Base-by-base conservation (phyloP, 768 basidiomycete species). In the Rhizopogon vinicolor region DNA sequence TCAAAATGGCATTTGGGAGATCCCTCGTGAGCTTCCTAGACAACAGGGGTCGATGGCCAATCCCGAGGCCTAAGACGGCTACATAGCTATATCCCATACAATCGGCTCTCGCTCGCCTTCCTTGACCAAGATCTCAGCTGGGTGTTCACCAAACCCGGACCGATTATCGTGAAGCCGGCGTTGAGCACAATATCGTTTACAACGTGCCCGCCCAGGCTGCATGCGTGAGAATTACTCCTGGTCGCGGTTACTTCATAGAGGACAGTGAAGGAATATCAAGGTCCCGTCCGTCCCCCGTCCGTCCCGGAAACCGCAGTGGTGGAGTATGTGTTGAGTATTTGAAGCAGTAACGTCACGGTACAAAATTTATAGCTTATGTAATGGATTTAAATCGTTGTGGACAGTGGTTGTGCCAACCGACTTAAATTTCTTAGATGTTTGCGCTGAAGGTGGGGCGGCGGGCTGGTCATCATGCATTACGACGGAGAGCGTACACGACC, bases 221-320 rank as follows among this genome's bases (percentile, higher is more conserved):
- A 75, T 10, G 91, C 83, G 63, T 83, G 91, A 68, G 93, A 96
- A 40, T 89, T 66, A 43, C 83, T 79, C 4, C 86, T 77, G 37
- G 95, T 64, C 0, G 93, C 91, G 0, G 90, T 93, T 9, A 91
- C 59, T 65, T 94, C 93, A 65, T 96, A 93, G 1, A 96, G 76
- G 51, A 94, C 71, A 4, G 81, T 84, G 62, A 97, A 95, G 0
- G 92, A 91, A 82, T 59, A 58, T 54, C 51, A 97, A 79, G 22
- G 89, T 2, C 16, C 87, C 82, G 16, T 90, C 92, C 39, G 85
- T 80, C 7, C 76, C 16, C 87, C 82, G 16, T 90, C 92, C 39
- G 85, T 80, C 7, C 76, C 71, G 16, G 92, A 85, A 9, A 93
- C 64, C 1, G 77, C 71, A 12, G 76, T 71, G 28, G 25, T 25